These are phyloP conservation scores for Ceriops decandra DNA, from an alignment of 345 rosid genomes.

Conservation along the genomic window DNA sequence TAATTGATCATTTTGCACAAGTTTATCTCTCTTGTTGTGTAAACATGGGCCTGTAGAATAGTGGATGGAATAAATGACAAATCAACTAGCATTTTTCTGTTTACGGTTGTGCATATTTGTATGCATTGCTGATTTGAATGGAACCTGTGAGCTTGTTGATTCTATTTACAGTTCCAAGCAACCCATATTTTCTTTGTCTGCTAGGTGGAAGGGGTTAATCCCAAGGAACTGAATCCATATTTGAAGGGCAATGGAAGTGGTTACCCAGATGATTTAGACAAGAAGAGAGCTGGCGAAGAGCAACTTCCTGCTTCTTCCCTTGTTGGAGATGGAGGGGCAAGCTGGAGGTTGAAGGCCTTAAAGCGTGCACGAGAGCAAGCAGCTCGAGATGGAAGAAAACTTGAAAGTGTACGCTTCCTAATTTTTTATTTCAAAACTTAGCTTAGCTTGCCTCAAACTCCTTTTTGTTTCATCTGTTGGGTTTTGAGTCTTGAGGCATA, in stretches of 20 bases:
- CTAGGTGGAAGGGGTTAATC: slow-evolving; percentile 49
- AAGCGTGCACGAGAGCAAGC: slow-evolving; percentile 93
- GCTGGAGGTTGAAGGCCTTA: slow-evolving; percentile 90
- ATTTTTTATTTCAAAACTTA: background rate
- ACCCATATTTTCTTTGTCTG: slow-evolving; percentile 2
- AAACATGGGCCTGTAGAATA: too few species aligned
- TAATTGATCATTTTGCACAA: background rate
- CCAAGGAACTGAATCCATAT: slow-evolving; percentile 85
- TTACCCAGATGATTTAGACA: slow-evolving; percentile 68
- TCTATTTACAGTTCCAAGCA: background rate
- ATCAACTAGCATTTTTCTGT: too few species aligned
- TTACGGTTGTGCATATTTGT: background rate
- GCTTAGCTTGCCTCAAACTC: slow-evolving; percentile 9
- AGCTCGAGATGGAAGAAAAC: slow-evolving; percentile 66
- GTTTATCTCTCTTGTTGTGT: background rate
- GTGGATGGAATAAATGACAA: too few species aligned
- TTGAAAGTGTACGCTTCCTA: slow-evolving; percentile 51
- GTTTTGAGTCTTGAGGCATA: background rate
- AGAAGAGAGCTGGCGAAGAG: slow-evolving; percentile 33
- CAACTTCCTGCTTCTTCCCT: slow-evolving; percentile 48
- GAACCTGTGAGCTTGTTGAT: background rate
- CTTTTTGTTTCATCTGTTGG: slow-evolving; percentile 12
- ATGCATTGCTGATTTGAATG: background rate
- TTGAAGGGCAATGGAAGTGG: slow-evolving; percentile 69
- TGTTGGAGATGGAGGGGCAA: slow-evolving; percentile 95